Conservation (phyloP, 345 rosid genomes). For the Eucalyptus erythrocorys region DNA sequence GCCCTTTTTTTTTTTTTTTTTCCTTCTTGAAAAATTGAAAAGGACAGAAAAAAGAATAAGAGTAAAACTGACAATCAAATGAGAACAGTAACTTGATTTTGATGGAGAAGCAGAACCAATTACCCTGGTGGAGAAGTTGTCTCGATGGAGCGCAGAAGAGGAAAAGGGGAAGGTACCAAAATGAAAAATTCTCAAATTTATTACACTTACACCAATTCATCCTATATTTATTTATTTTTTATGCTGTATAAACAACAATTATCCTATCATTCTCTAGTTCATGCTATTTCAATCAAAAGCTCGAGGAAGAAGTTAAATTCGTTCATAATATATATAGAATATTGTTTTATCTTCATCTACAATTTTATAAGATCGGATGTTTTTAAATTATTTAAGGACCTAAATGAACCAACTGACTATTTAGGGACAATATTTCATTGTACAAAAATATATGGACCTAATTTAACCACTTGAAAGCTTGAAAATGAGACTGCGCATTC, state of each 20-base stretch:
- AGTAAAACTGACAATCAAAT: neutral
- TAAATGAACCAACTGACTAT: neutral
- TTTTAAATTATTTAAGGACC: neutral
- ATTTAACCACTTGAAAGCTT: neutral
- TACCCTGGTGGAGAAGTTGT: no score
- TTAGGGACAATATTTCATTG: neutral
- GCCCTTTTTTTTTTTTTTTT: neutral
- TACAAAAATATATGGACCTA: neutral
- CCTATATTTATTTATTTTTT: no score
- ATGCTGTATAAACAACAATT: no score
- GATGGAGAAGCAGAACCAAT: neutral
- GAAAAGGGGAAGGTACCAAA: neutral
- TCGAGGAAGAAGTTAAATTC: neutral
- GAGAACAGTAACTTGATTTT: neutral
- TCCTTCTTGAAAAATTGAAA: neutral
- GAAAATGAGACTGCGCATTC: neutral
- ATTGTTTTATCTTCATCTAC: no score
- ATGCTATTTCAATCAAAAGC: neutral
- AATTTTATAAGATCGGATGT: neutral
- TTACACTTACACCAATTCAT: neutral
- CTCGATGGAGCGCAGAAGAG: neutral
- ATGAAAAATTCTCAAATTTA: no score
- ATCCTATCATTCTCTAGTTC: neutral
- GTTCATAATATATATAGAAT: no score
- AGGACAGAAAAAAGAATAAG: neutral